These are phyloP conservation scores for Heracleum sosnowskyi DNA, from an alignment of 129 eudicot species.

Conservation along the genomic window DNA sequence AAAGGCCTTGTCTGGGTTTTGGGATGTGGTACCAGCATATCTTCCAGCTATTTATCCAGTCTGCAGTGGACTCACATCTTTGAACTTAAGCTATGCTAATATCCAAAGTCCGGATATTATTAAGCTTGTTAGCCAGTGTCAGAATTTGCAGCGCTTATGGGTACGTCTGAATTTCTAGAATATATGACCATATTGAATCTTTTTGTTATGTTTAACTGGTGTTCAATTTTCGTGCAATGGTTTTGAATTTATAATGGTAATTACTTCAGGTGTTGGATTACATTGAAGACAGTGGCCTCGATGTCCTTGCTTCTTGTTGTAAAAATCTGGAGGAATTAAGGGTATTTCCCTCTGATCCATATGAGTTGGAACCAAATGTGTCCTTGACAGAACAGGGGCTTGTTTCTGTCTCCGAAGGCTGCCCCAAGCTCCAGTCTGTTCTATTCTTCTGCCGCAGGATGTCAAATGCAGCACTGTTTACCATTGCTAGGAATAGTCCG, in stretches of 20 bases:
- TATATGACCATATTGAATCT: background rate
- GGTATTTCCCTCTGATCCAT: conserved; percentile 82
- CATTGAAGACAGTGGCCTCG: conserved; percentile 71
- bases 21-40: conserved; percentile 64
- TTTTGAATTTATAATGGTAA: conserved; percentile 7
- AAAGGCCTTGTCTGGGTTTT: conserved; percentile 63
- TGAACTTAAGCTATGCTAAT: conserved; percentile 62
- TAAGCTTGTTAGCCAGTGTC: conserved; percentile 53
- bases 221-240: background rate
- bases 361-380: conserved; percentile 52
- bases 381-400: conserved; percentile 58
- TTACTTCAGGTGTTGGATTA: conserved; percentile 53
- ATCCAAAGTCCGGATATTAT: conserved; percentile 49
- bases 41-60: conserved; percentile 60
- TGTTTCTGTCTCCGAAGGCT: conserved; percentile 65
- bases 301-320: conserved; percentile 51
- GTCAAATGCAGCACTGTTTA: conserved; percentile 60
- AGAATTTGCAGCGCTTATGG: conserved; percentile 57
- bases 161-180: conserved; percentile 23
- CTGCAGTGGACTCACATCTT: conserved; percentile 54
- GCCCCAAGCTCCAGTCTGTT: conserved; percentile 75
- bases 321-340: conserved; percentile 63
- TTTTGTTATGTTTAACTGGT: no score
- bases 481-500: conserved; percentile 76
- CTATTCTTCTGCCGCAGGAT: conserved; percentile 77